Percentiles rank a stretch among this genome's conserved stretches.
Conservation (phyloP, 2,329 filamentous ascomycete species). For the Diaporthe citri region DNA sequence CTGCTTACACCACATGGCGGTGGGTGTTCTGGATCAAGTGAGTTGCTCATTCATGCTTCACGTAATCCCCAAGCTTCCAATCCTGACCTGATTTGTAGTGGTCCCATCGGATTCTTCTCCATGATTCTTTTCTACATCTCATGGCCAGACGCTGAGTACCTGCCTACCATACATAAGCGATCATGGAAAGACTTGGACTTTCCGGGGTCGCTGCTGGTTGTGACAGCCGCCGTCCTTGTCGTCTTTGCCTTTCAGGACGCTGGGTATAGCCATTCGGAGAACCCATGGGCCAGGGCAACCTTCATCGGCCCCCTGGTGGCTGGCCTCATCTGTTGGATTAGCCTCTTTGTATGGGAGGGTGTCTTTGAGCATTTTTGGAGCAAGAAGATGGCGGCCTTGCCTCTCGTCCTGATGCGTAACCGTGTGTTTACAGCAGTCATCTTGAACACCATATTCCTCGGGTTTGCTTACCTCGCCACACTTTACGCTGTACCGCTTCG, state of each 20-base stretch:
- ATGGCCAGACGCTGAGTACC: slow-evolving; percentile 62
- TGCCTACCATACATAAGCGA: slow-evolving; percentile 54
- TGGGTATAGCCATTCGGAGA: slow-evolving; percentile 45
- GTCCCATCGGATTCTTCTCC: slow-evolving; percentile 62
- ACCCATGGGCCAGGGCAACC: slow-evolving; percentile 56
- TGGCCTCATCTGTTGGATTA: slow-evolving; percentile 52
- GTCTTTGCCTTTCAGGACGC: slow-evolving; percentile 70
- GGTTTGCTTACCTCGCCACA: slow-evolving; percentile 63
- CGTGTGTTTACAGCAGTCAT: slow-evolving; percentile 58
- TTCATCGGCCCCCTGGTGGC: slow-evolving; percentile 58
- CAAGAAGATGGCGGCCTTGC: slow-evolving; percentile 58
- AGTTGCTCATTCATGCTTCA: slow-evolving; percentile 40
- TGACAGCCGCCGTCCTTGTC: slow-evolving; percentile 66
- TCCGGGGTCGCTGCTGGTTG: slow-evolving; percentile 64
- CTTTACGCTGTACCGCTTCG: slow-evolving; percentile 64
- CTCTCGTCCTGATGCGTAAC: slow-evolving; percentile 61
- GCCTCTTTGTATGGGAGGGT: slow-evolving; percentile 56
- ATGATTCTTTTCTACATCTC: slow-evolving; percentile 60
- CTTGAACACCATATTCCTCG: slow-evolving; percentile 61
- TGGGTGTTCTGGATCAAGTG: slow-evolving; percentile 74
- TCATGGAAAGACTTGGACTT: slow-evolving; percentile 66
- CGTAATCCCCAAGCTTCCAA: no score
- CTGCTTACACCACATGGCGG: slow-evolving; percentile 62
- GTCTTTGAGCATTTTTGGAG: slow-evolving; percentile 49
- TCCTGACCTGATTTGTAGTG: slow-evolving; percentile 52